Evolutionary conservation across 2,329 filamentous ascomycete species (phyloP), one percentile per base, ranked within the genome.

Genomic region (Calycina herbarum): DNA sequence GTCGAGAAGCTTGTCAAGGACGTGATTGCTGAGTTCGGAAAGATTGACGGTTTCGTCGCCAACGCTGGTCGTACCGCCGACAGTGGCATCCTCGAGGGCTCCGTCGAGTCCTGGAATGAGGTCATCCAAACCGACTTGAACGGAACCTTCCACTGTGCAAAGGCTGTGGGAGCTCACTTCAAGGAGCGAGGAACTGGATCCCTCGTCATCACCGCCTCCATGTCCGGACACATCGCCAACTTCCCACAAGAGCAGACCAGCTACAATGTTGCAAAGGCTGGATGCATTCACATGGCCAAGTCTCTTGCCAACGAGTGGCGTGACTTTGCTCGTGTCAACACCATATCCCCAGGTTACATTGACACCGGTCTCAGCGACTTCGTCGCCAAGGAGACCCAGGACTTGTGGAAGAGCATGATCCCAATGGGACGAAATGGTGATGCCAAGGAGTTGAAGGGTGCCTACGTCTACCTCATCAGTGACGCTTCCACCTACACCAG

Each of bases 21-120:
- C 56, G 85, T 62, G 62, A 80, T 89, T 75, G 80, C 81, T 70
- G 91, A 94, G 75, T 94, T 93, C 57, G 86, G 86, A 77, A 83
- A 87, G 79, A 84, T 89, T 73, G 86, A 89, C 73, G 84, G 83
- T 72, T 88, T 89, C 78, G 84, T 89, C 70, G 87, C 87, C 78
- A 90, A 90, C 77, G 89, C 90, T 24, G 90, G 90, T 64, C 85
- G 86, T 67, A 91, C 90, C 5, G 89, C 89, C 71, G 84, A 89
- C 79, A 81, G 80, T 64, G 89, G 89, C 65, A 83, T 92, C 74
- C 81, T 92, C 59, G 89, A 92, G 68, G 87, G 86, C 69, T 82
- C 84, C 59, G 84, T 90, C 63, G 81, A 89, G 76, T 85, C 85
- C 71, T 92, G 89, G 87, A 84, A 86, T 45, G 73, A 76, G 61